A percentile compares a stretch with the other conserved stretches of the same genome.
Conservation (phyloP, 306 rosid genomes). For the Dicorynia guianensis region DNA sequence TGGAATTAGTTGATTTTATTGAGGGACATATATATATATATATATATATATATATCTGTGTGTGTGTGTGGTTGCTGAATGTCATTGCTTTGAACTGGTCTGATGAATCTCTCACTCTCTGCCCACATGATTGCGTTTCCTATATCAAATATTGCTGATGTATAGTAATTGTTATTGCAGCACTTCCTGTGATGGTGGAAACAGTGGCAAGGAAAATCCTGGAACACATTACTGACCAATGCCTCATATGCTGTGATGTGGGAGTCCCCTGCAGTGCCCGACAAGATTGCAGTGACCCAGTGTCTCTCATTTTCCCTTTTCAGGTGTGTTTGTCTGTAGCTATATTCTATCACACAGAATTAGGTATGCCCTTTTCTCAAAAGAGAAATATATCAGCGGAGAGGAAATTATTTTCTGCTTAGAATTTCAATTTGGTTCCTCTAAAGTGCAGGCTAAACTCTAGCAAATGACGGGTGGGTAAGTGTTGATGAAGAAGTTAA, state of each 20-base stretch:
- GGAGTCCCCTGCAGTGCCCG: conserved; percentile 93
- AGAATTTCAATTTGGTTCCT: conserved; percentile 24
- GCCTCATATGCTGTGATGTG: conserved; percentile 96
- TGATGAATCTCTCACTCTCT: conserved; percentile 8
- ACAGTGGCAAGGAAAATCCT: conserved; percentile 74
- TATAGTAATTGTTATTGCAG: conserved; percentile 57
- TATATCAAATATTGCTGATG: conserved; percentile 34
- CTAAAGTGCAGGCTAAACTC: background rate
- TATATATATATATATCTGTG: too few relatives aligned
- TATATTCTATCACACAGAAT: conserved; percentile 6
- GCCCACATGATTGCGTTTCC: conserved; percentile 3
- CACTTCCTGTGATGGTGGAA: conserved; percentile 89
- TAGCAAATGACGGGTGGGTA: background rate
- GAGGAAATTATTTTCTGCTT: conserved; percentile 2
- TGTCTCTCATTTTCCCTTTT: conserved; percentile 94
- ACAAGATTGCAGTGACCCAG: conserved; percentile 88
- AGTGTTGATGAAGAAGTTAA: conserved; percentile 3
- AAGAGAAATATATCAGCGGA: conserved; percentile 23
- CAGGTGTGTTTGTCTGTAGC: conserved; percentile 63
- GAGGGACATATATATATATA: background rate
- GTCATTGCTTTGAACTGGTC: conserved; percentile 7
- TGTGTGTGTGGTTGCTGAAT: conserved; percentile 24
- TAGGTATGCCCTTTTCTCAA: conserved; percentile 3
- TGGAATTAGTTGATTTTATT: conserved; percentile 12
- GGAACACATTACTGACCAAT: conserved; percentile 91